Percentiles rank a stretch among this genome's conserved stretches.
phyloP scores from a whole-genome alignment of 2,329 filamentous ascomycete genomes.

The Fusarium cyanostomum region DNA sequence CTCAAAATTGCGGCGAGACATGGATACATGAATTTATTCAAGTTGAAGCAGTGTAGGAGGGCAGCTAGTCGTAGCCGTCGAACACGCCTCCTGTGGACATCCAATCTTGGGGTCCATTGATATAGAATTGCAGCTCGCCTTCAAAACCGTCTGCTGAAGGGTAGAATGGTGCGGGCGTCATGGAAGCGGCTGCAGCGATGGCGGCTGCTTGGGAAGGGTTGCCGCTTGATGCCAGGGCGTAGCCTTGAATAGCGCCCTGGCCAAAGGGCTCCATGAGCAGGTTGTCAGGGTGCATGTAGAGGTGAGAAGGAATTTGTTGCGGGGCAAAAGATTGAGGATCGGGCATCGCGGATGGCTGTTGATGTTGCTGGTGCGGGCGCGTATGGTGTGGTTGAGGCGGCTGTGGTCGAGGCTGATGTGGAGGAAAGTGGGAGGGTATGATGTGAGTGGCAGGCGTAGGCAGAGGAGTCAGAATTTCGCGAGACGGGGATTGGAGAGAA shows the following conservation, averaged over 20 bases:
- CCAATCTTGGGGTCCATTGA: slow-evolving; percentile 50
- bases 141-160: slow-evolving; percentile 58
- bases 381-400: slow-evolving; percentile 8
- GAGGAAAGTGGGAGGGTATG: slow-evolving; percentile 28
- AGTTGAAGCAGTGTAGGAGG: not conserved
- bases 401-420: slow-evolving; percentile 36
- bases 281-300: slow-evolving; percentile 18
- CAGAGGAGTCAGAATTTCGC: slow-evolving; percentile 25
- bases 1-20: not conserved
- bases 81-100: slow-evolving; percentile 34
- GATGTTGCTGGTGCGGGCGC: slow-evolving; percentile 10
- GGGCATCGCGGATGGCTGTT: slow-evolving; percentile 19
- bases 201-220: slow-evolving; percentile 8
- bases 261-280: slow-evolving; percentile 55
- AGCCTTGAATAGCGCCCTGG: slow-evolving; percentile 18
- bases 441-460: slow-evolving; percentile 7
- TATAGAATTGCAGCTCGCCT: slow-evolving; percentile 56
- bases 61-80: slow-evolving; percentile 27
- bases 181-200: slow-evolving; percentile 6
- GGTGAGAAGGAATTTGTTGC: slow-evolving; percentile 19
- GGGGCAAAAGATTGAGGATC: slow-evolving; percentile 34
- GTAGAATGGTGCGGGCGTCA: slow-evolving; percentile 19
- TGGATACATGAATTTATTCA: not conserved
- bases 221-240: slow-evolving; percentile 21
- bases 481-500: slow-evolving; percentile 20